Base-by-base conservation (phyloP, 208 protist species). In the Sergeia podlipaevii region DNA sequence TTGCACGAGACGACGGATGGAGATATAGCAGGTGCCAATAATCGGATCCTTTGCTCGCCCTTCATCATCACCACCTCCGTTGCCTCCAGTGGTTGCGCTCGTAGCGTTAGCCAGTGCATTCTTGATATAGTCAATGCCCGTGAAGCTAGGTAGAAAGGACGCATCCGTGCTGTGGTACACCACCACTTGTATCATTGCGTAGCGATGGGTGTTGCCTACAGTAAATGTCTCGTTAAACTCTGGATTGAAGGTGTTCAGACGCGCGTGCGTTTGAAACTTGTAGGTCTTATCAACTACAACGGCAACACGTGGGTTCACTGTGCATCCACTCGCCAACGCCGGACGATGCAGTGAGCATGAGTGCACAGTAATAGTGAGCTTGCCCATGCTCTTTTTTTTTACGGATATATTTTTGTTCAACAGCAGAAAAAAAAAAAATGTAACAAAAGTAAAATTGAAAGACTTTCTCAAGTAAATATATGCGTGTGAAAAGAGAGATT, bases 161-260 rank as follows among this genome's bases (percentile, higher is more conserved):
- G 67, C 47, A 48, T 79, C 58, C 34, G 62, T 51, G 13, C 72
- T 67, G 60, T 85, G 60, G 51, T 85, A 87, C 18, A 85, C 70
- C 1, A 60, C 58, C 0, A 91, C 48, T 52, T 91, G 74, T 43
- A 95, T 67, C 28, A 84, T 62, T 11, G 88, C 81, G 10, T 90
- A 55, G 32, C 75, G 78, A 49, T 95, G 80, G 11, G 81, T 91
- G 59, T 90, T 90, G 49, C 72, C 81, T 0, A 91, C 77, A 20
- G 73, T 46, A 41, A 95, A 95, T 20, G 62, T 78, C n/a, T 90
- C 80, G 30, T 77, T 53, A 52, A 75, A 95, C 11, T 38, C 15
- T 5, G 78, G 61, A 1, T 20, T 33, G 53, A 77, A 74, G 20
- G 63, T 73, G 61, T 80, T 67, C 2, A 60, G 39, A 34, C 74